Evolutionary conservation across 192 early-diverging fungal genomes (phyloP).

Genomic region (Podila clonocystis): DNA sequence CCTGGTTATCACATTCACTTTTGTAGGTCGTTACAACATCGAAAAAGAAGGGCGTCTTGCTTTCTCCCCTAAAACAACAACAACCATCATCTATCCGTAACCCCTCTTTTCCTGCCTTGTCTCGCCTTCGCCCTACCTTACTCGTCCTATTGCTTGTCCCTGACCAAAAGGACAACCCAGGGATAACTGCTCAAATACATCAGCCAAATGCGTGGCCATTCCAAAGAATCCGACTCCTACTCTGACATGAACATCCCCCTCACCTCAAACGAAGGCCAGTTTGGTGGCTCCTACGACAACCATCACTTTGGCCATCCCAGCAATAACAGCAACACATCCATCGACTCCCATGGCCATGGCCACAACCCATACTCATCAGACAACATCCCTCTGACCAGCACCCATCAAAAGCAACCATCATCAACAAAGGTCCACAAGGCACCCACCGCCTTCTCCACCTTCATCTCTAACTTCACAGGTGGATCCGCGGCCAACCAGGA

Average conservation of each 20-base stretch:
- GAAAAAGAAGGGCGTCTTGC: too few relatives aligned
- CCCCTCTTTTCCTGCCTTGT: too few relatives aligned
- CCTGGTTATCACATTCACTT: too few relatives aligned
- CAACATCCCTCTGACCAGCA: background rate
- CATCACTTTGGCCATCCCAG: background rate
- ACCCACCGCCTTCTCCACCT: conserved; percentile 3
- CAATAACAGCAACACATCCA: conserved; percentile 10
- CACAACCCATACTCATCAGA: conserved; percentile 12
- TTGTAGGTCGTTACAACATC: too few relatives aligned
- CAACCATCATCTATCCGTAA: too few relatives aligned
- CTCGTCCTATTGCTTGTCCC: background rate
- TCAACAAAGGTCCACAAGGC: conserved; percentile 14
- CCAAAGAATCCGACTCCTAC: conserved; percentile 52
- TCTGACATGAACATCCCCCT: conserved; percentile 57
- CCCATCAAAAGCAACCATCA: background rate
- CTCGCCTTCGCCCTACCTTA: too few relatives aligned
- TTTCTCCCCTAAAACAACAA: too few relatives aligned
- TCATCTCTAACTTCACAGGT: conserved; percentile 28
- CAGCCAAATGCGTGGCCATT: conserved; percentile 46
- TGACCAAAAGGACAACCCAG: background rate
- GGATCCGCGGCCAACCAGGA: conserved; percentile 28
- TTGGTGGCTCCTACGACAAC: conserved; percentile 1
- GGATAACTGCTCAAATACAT: background rate
- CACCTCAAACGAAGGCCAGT: conserved; percentile 41
- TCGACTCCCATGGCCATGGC: conserved; percentile 12